Conservation (phyloP, 768 basidiomycete species). For the Russula sp. region DNA sequence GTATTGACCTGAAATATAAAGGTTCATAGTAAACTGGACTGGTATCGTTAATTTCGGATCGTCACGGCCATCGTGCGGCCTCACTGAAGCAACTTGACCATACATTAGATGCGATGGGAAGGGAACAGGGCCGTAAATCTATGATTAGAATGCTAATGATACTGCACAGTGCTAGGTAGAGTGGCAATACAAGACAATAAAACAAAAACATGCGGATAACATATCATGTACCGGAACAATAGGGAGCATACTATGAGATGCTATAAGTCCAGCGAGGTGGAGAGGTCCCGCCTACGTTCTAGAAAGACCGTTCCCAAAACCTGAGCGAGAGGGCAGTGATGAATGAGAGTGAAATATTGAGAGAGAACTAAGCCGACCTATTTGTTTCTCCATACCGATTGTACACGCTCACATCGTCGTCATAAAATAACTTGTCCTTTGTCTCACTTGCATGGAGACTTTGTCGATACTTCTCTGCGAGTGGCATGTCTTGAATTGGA, state of each 20-base stretch:
- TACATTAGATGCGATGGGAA: not conserved
- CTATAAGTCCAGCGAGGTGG: constrained; percentile 8
- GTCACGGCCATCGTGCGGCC: not conserved
- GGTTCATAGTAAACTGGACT: not conserved
- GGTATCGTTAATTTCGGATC: not conserved
- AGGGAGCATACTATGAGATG: not conserved
- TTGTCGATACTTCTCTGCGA: not conserved
- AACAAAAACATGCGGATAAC: constrained; percentile 1
- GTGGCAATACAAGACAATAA: constrained; percentile 11
- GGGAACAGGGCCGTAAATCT: not conserved
- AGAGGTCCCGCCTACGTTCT: constrained; percentile 47
- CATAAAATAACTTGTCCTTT: constrained; percentile 7
- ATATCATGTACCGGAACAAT: constrained; percentile 1
- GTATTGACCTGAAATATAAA: constrained; percentile 7
- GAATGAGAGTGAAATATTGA: not conserved
- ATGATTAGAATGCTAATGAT: constrained; percentile 13
- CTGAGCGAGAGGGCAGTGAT: constrained; percentile 38
- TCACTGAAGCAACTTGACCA: not conserved
- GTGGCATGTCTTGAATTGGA: not conserved
- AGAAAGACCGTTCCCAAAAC: constrained; percentile 63
- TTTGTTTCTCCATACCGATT: constrained; percentile 65
- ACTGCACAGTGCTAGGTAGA: constrained; percentile 1
- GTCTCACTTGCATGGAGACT: not conserved
- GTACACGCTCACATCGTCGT: constrained; percentile 24
- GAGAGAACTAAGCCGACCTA: constrained; percentile 43